phyloP scores from a whole-genome alignment of 1,139 yeast genomes.

The Hanseniaspora gamundiae region DNA sequence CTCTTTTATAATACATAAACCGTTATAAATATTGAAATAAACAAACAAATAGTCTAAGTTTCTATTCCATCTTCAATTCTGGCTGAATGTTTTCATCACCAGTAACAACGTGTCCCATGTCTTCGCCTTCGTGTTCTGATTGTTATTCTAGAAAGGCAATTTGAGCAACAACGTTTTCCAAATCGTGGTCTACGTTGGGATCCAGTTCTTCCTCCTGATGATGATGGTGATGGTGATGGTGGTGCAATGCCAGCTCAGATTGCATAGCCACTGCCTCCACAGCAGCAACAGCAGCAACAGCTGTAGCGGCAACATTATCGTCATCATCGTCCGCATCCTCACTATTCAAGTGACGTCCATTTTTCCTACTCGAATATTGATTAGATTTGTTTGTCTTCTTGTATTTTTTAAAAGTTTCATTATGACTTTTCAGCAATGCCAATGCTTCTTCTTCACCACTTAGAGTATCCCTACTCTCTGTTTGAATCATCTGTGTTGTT shows the following conservation, averaged over 20 bases:
- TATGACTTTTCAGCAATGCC: neutral
- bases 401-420: neutral
- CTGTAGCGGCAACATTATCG: neutral
- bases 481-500: neutral
- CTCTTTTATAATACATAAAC: too few relatives aligned
- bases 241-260: neutral
- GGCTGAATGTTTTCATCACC: neutral
- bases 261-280: neutral
- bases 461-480: neutral
- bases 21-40: too few relatives aligned
- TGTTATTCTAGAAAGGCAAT: neutral
- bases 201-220: too few relatives aligned
- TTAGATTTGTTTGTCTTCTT: neutral
- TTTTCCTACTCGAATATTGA: neutral
- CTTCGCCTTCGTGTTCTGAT: neutral
- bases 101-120: neutral
- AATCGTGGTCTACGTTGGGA: neutral
- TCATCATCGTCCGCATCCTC: neutral
- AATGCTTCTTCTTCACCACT: neutral
- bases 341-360: neutral
- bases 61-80: neutral
- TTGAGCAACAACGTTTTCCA: neutral
- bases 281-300: neutral
- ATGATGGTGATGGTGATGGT: neutral
- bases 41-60: too few relatives aligned